Conservation (phyloP, 129 eudicot species). For the Ambrosia trifida region DNA sequence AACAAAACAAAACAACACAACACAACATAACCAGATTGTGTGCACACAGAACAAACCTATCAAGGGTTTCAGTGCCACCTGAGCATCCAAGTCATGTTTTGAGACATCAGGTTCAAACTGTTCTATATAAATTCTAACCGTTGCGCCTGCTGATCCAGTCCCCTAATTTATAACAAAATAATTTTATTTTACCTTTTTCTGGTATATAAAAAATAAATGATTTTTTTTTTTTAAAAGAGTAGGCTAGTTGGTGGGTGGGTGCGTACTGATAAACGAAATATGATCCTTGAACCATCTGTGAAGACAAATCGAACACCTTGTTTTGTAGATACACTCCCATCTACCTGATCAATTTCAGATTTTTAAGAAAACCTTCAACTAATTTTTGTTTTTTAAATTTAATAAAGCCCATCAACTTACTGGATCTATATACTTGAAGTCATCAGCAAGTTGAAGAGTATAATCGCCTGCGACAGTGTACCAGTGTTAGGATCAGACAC, state of each 20-base stretch:
- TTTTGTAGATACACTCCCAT: slow-evolving; percentile 88
- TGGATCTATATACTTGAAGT: slow-evolving; percentile 87
- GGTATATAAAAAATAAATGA: background rate
- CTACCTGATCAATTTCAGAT: slow-evolving; percentile 55
- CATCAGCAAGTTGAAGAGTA: slow-evolving; percentile 82
- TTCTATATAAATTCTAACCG: slow-evolving; percentile 86
- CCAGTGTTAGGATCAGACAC: slow-evolving; percentile 16
- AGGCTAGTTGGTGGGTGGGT: background rate
- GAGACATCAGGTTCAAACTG: slow-evolving; percentile 95
- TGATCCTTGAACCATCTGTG: slow-evolving; percentile 95
- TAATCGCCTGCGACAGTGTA: slow-evolving; percentile 55
- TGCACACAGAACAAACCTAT: slow-evolving; percentile 56
- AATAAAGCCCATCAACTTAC: slow-evolving; percentile 53
- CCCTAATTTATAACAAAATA: slow-evolving; percentile 44
- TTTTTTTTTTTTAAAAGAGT: too few species aligned
- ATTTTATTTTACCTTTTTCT: background rate
- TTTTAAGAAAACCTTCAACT: background rate
- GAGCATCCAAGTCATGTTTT: slow-evolving; percentile 92
- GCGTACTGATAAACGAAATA: slow-evolving; percentile 85
- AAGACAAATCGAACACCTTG: slow-evolving; percentile 97
- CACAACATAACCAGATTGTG: background rate
- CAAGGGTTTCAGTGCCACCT: slow-evolving; percentile 86
- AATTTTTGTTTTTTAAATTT: background rate
- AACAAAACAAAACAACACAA: background rate
- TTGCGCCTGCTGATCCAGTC: slow-evolving; percentile 98